These are phyloP conservation scores for Plasmodium blacklocki DNA, from an alignment of 169 alveolate genomes.

Conservation along the genomic window DNA sequence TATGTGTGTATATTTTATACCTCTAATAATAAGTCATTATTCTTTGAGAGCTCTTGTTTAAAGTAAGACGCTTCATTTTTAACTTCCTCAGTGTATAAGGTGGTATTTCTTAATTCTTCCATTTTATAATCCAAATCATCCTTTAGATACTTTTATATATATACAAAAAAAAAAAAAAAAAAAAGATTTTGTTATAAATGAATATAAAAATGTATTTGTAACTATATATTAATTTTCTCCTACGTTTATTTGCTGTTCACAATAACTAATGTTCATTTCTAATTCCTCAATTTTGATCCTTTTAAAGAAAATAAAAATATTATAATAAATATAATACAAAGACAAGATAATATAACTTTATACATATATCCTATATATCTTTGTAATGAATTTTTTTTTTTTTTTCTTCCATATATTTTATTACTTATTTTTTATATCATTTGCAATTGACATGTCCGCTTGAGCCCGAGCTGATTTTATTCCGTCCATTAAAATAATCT, in stretches of 20 bases:
- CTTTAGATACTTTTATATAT: conserved; percentile 22
- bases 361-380: background rate
- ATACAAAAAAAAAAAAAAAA: background rate
- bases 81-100: conserved; percentile 25
- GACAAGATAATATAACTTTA: background rate
- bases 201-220: conserved; percentile 10
- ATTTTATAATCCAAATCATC: conserved; percentile 24
- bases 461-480: conserved; percentile 56
- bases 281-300: conserved; percentile 63
- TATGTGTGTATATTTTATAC: conserved; percentile 3
- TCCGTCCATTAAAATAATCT: conserved; percentile 61
- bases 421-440: conserved; percentile 61
- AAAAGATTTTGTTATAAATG: background rate
- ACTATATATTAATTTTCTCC: background rate
- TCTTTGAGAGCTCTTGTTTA: conserved; percentile 38
- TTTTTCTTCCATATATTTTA: background rate
- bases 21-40: conserved; percentile 29
- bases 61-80: conserved; percentile 18
- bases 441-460: conserved; percentile 64
- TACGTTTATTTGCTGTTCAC: conserved; percentile 73
- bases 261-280: conserved; percentile 50
- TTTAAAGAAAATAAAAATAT: background rate
- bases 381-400: background rate
- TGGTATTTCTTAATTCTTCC: conserved; percentile 16
- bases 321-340: background rate